Evolutionary conservation across 2,329 filamentous ascomycete genomes (phyloP), one percentile per base, ranked within the genome.

Genomic region (Epichloe sp.): DNA sequence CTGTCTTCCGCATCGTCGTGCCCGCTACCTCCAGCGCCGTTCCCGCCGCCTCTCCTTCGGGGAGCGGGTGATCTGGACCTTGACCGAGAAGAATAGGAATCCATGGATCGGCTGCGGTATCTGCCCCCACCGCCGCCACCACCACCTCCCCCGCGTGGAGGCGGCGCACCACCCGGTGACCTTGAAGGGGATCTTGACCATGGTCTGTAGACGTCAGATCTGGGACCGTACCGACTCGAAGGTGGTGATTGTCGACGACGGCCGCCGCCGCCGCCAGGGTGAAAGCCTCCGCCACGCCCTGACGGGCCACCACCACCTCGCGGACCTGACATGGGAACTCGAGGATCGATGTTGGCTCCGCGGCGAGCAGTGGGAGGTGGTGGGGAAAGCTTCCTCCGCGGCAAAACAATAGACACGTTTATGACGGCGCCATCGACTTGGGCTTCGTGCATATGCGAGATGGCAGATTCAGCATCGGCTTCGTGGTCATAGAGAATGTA

Each of bases 401-500:
- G 88, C 37, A 95, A 74, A 26, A 95, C 88, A 57, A 96, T 93
- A 44, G 87, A 93, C 47, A 96, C 90, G 61, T 85, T 85, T 62
- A 96, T 83, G 40, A 82, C 75, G 21, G 83, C 80, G 48, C 89
- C 89, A 66, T 96, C 90, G 31, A 95, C 71, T 63, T 95, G 87
- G n/a, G 87, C 88, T 70, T 98, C 93, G 67, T 98, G 93, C 93
- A 98, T 97, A 65, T 95, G 87, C 17, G 90, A 82, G 59, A 96
- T 94, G 31, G 93, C 93, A 14, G 82, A 76, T 68, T 96, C 88
- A 23, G 93, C 91, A 56, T 91, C 85, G 47, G 79, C 74, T 56
- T 89, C 80, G 57, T 85, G 76, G 50, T 81, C 74, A 68, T 85
- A 98, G 42, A 95, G 76, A 56, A 97, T 89, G 66, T 96, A 97